Evolutionary conservation across 2,329 filamentous ascomycete genomes (phyloP).

Genomic region (Xylaria arbuscula): DNA sequence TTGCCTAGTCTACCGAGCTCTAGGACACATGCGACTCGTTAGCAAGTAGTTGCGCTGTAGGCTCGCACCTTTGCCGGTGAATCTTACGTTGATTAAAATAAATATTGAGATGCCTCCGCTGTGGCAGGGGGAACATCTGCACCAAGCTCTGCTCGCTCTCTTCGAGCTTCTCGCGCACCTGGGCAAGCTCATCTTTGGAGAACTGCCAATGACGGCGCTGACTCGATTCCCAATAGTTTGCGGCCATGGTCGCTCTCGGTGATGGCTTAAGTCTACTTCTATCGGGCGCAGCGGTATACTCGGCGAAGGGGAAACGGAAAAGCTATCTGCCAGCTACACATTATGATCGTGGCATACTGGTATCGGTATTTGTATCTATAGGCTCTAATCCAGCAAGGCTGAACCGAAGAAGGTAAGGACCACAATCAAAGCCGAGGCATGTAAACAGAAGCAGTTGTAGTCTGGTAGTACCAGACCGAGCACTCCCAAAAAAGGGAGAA

Average conservation of each 20-base stretch:
- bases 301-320: not conserved
- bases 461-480: too few species aligned
- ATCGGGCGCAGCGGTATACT: not conserved
- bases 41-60: conserved; percentile 14
- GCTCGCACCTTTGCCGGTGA: too few species aligned
- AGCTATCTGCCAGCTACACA: conserved; percentile 15
- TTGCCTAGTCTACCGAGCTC: conserved; percentile 86
- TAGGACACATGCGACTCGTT: conserved; percentile 51
- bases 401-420: conserved; percentile 1
- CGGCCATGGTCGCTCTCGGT: conserved; percentile 73
- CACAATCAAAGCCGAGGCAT: not conserved
- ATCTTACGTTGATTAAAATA: conserved; percentile 88
- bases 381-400: conserved; percentile 37
- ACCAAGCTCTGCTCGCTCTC: conserved; percentile 79
- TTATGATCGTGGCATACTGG: conserved; percentile 26
- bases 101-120: conserved; percentile 84
- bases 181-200: conserved; percentile 80
- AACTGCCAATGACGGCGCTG: conserved; percentile 93
- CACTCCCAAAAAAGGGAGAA: too few species aligned
- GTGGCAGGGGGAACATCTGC: conserved; percentile 83
- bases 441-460: not conserved
- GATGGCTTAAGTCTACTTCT: not conserved
- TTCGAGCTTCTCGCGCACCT: conserved; percentile 80
- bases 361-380: conserved; percentile 10
- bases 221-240: conserved; percentile 96